phyloP scores from a whole-genome alignment of 78 protist species.

The Dictyostelium purpureum region DNA sequence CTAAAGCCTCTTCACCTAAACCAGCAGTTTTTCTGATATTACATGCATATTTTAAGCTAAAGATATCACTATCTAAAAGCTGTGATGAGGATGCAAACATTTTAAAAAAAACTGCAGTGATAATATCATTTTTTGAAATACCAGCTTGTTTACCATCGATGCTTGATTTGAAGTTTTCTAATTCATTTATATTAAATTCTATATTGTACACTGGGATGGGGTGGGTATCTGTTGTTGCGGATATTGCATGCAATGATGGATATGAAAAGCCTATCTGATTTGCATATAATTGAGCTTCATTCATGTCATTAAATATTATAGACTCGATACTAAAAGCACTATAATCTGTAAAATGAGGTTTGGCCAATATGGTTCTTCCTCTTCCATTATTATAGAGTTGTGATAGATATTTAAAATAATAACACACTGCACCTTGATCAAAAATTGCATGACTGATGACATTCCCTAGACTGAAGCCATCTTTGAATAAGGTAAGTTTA shows the following conservation, averaged over 20 bases:
- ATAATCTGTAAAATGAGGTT: neutral
- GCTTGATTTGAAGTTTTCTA: neutral
- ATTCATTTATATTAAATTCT: neutral
- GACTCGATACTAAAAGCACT: no score
- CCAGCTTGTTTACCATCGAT: neutral
- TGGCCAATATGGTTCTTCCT: neutral
- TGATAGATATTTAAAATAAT: constrained; percentile 22
- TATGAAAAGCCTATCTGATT: neutral
- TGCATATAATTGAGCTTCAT: neutral
- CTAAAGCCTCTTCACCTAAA: neutral
- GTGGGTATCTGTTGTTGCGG: no score
- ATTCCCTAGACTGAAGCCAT: constrained; percentile 17
- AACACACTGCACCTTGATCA: constrained; percentile 4
- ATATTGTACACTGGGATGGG: no score
- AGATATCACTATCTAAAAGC: neutral
- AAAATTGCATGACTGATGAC: constrained; percentile 6
- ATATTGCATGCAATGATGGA: no score
- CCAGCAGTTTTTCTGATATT: constrained; percentile 12
- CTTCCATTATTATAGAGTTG: neutral
- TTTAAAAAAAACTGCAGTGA: neutral
- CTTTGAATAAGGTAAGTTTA: neutral
- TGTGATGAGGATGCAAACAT: neutral
- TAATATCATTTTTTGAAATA: constrained; percentile 16
- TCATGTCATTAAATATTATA: no score
- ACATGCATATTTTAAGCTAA: neutral